Percentiles rank a stretch among this genome's conserved stretches.
phyloP scores from a whole-genome alignment of 1,284 basidiomycete species.

The Puccinia coronata region DNA sequence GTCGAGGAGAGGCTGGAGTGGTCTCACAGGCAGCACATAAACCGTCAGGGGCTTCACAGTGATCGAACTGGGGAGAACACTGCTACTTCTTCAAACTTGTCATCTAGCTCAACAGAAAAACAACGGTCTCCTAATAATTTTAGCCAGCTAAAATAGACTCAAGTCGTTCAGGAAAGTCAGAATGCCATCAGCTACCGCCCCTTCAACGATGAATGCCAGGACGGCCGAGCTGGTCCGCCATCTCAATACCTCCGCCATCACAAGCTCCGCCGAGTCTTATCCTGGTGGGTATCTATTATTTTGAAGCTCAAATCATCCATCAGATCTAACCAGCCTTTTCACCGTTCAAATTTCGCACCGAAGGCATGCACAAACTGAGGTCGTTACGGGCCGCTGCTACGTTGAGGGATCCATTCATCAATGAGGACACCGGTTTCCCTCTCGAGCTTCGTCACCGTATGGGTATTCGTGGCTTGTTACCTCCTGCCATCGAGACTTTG shows the following conservation, averaged over 20 bases:
- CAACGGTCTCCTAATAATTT: background rate
- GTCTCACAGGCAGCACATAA: background rate
- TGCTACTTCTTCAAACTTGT: background rate
- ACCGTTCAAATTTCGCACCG: background rate
- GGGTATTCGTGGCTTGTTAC: constrained; percentile 46
- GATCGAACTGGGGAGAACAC: background rate
- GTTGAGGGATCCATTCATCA: constrained; percentile 46
- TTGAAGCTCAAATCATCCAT: background rate
- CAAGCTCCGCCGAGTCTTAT: constrained; percentile 34
- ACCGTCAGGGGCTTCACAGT: background rate
- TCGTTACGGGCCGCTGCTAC: constrained; percentile 46
- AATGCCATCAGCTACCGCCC: constrained; percentile 48
- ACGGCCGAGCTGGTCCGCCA: constrained; percentile 47
- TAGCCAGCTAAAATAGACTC: background rate
- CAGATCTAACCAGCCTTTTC: background rate
- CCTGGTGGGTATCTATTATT: constrained; percentile 12
- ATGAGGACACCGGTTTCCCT: constrained; percentile 49
- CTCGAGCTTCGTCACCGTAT: constrained; percentile 44
- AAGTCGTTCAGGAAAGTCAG: constrained; percentile 1
- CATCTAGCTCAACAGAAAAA: background rate
- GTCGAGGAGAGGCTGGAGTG: background rate
- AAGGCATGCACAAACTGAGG: constrained; percentile 45
- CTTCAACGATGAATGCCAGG: constrained; percentile 46
- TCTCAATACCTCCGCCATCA: constrained; percentile 33
- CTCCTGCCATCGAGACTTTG: constrained; percentile 43